A percentile compares a stretch with the other conserved stretches of the same genome.
Evolutionary conservation across 176 grass and related monocot species (phyloP).

Genomic region (Canna indica): DNA sequence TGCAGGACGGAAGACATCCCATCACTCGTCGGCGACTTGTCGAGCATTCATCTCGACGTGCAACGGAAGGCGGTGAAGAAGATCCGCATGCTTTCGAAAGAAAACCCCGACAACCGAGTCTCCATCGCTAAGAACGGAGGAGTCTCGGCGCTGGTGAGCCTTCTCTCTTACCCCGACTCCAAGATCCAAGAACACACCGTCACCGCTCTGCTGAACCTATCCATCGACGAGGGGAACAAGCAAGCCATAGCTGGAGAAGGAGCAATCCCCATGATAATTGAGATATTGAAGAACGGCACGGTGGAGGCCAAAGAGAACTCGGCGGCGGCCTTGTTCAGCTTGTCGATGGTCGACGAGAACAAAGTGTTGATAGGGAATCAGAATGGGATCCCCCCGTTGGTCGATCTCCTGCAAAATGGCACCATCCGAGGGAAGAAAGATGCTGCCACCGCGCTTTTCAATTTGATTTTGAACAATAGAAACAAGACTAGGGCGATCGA

Average conservation of each 20-base stretch:
- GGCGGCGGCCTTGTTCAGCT: conserved; percentile 47
- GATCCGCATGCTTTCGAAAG: conserved; percentile 58
- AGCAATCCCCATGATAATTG: conserved; percentile 49
- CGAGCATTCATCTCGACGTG: conserved; percentile 43
- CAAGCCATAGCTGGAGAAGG: conserved; percentile 39
- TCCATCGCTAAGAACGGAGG: conserved; percentile 30
- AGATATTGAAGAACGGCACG: conserved; percentile 42
- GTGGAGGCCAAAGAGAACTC: conserved; percentile 56
- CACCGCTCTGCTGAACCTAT: conserved; percentile 52
- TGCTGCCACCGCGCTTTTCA: conserved; percentile 55
- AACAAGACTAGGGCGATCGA: conserved; percentile 48
- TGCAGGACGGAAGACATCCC: conserved; percentile 33
- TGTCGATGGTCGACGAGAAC: conserved; percentile 59
- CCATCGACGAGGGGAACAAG: conserved; percentile 59
- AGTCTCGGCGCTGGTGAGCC: conserved; percentile 32
- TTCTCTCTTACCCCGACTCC: conserved; percentile 43
- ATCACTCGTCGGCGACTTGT: conserved; percentile 37
- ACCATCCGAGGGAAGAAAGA: conserved; percentile 64
- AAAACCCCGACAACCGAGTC: conserved; percentile 46
- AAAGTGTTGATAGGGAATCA: conserved; percentile 35
- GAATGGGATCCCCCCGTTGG: conserved; percentile 44
- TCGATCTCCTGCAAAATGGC: conserved; percentile 35
- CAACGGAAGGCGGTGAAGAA: conserved; percentile 52
- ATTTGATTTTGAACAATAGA: conserved; percentile 36
- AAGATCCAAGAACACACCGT: conserved; percentile 53